Evolutionary conservation across 805 yeast species (phyloP), one percentile per base, ranked within the genome.

Genomic region (Myxozyma mucilagina): DNA sequence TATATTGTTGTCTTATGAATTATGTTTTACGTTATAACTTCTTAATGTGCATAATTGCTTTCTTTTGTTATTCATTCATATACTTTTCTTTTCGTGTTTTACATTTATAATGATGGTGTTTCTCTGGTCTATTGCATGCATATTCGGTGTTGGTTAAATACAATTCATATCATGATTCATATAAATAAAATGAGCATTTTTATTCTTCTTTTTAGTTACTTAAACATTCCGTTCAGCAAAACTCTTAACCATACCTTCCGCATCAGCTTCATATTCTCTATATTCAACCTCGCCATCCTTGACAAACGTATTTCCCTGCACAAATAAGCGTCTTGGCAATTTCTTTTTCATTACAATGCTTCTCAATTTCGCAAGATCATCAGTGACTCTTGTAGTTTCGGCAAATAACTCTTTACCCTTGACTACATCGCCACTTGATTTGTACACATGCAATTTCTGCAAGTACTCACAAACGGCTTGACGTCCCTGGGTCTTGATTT

Each of bases 261-360:
- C 85, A 11, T 85, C 79, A 71, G 88, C 93, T 32, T 83, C 86
- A 69, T 90, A 90, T 71, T 89, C 96, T 59, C 78, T 80, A n/a
- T 90, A 78, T 44, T 75, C 79, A 36, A 87, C 84, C 50, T 74
- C 79, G 4, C 74, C 80, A 10, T 56, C 65, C 14, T 66, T 66
- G 48, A 83, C 64, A 31, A 75, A 67, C 8, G 96, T 87, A 74
- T 90, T 90, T 32, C 91, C 89, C 75, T 90, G 97, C 59, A 90
- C 84, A 67, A 87, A 82, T 72, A 89, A 96, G 73, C 85, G 87
- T 73, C 97, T 83, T 64, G 97, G 96, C 68, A 87, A 79, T 75
- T 89, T 88, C 72, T 88, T 87, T 48, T 77, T 75, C 62, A 90
- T 76, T 13, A 90, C 90, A 41, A 81, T 77, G 56, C 84, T 86